A percentile compares a stretch with the other conserved stretches of the same genome.
Evolutionary conservation across 192 early-diverging fungal genomes (phyloP).

Genomic region (Chytriomyces hyalinus): DNA sequence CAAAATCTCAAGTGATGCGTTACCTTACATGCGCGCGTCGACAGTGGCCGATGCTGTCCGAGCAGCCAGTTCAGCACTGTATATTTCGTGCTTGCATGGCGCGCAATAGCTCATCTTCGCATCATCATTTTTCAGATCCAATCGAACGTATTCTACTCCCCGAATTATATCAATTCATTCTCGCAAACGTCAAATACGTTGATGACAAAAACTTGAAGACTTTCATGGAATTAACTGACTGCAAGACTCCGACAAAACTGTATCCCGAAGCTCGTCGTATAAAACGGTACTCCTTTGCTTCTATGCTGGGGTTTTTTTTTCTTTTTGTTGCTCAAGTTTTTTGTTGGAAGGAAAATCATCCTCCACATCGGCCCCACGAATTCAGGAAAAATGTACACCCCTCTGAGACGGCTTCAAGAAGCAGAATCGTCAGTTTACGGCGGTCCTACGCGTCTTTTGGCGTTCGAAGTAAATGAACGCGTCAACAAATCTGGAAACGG

Average conservation of each 20-base stretch:
- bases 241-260: constrained; percentile 80
- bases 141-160: neutral
- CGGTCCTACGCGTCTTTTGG: constrained; percentile 88
- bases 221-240: constrained; percentile 64
- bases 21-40: neutral
- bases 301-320: neutral
- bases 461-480: constrained; percentile 88
- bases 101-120: neutral
- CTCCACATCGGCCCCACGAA: constrained; percentile 98
- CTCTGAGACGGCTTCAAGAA: constrained; percentile 72
- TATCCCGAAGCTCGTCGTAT: constrained; percentile 71
- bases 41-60: neutral
- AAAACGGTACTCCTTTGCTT: constrained; percentile 40
- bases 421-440: constrained; percentile 78
- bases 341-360: constrained; percentile 69
- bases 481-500: constrained; percentile 76
- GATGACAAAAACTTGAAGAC: neutral
- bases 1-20: neutral
- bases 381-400: constrained; percentile 93
- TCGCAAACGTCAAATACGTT: neutral
- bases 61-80: too few relatives aligned
- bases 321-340: neutral
- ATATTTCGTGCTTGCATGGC: neutral
- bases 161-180: neutral
- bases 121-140: too few relatives aligned